These are phyloP conservation scores for Byssoonygena ceratinophila DNA, from an alignment of 2,329 filamentous ascomycete species.

Conservation along the genomic window DNA sequence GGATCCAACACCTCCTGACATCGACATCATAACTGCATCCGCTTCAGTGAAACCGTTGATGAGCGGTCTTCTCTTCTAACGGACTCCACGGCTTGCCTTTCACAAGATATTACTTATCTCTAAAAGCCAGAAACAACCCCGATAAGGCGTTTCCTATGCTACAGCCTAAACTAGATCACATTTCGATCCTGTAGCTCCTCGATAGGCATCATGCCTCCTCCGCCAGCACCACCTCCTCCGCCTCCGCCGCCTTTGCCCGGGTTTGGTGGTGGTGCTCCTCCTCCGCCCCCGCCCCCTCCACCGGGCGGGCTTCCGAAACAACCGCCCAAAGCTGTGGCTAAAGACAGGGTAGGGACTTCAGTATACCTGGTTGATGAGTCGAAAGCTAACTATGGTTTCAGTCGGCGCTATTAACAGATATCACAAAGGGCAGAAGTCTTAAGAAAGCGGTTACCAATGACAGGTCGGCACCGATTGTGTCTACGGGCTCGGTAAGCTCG, in stretches of 20 bases:
- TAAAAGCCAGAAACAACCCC: background rate
- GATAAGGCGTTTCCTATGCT: background rate
- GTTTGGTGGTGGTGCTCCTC: slow-evolving; percentile 49
- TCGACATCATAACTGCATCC: background rate
- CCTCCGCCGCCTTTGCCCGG: slow-evolving; percentile 57
- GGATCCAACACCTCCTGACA: background rate
- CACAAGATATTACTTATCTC: background rate
- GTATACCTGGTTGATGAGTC: background rate
- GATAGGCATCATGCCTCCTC: slow-evolving; percentile 35
- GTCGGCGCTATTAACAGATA: slow-evolving; percentile 81
- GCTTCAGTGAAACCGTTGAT: background rate
- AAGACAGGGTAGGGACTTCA: slow-evolving; percentile 50
- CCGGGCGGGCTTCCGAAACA: slow-evolving; percentile 41
- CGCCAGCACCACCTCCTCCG: slow-evolving; percentile 46
- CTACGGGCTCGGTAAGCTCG: slow-evolving; percentile 45
- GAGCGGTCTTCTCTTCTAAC: background rate
- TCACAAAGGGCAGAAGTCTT: slow-evolving; percentile 65
- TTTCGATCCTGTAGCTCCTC: background rate
- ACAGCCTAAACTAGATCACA: background rate
- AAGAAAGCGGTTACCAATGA: slow-evolving; percentile 89
- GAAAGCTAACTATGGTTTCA: slow-evolving; percentile 30
- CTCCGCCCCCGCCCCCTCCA: slow-evolving; percentile 44
- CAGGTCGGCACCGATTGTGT: slow-evolving; percentile 68
- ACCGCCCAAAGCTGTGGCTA: slow-evolving; percentile 46
- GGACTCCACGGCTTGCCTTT: background rate